phyloP scores from a whole-genome alignment of 2,329 filamentous ascomycete genomes.

The Scedosporium minutisporum region DNA sequence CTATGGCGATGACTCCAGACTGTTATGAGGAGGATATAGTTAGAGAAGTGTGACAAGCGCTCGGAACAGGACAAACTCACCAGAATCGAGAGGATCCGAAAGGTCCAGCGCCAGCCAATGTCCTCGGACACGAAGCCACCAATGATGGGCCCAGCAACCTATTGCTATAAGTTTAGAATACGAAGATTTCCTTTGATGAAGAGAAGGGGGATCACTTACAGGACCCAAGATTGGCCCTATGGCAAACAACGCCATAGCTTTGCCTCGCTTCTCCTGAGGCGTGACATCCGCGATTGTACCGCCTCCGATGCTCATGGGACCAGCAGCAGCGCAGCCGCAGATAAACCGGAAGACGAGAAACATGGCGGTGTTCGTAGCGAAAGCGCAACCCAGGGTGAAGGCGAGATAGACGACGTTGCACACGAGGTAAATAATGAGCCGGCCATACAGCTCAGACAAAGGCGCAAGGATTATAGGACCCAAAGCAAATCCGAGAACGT shows the following conservation, averaged over 20 bases:
- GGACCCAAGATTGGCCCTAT: too few species aligned
- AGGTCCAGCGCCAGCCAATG: too few species aligned
- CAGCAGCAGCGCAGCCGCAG: conserved; percentile 52
- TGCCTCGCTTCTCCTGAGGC: conserved; percentile 42
- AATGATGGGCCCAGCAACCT: too few species aligned
- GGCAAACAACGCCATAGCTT: conserved; percentile 40
- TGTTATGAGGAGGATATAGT: too few species aligned
- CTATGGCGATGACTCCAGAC: too few species aligned
- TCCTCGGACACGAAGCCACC: too few species aligned
- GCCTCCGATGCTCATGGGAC: conserved; percentile 54
- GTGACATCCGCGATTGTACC: conserved; percentile 59
- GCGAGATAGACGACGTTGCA: conserved; percentile 35
- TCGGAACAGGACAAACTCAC: too few species aligned
- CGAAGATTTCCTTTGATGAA: too few species aligned
- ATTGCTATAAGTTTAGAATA: too few species aligned
- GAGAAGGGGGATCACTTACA: too few species aligned
- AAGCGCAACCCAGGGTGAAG: conserved; percentile 40
- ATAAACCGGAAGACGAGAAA: conserved; percentile 52
- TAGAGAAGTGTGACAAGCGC: too few species aligned
- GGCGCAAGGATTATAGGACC: conserved; percentile 52
- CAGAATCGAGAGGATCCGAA: too few species aligned
- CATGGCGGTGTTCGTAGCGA: conserved; percentile 35
- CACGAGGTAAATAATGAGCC: conserved; percentile 42
- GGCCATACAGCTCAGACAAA: conserved; percentile 50
- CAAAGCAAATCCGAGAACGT: conserved; percentile 52